Percentiles rank a stretch among this genome's conserved stretches.
Evolutionary conservation across 2,329 filamentous ascomycete genomes (phyloP).

Genomic region (Colletotrichum shisoi): DNA sequence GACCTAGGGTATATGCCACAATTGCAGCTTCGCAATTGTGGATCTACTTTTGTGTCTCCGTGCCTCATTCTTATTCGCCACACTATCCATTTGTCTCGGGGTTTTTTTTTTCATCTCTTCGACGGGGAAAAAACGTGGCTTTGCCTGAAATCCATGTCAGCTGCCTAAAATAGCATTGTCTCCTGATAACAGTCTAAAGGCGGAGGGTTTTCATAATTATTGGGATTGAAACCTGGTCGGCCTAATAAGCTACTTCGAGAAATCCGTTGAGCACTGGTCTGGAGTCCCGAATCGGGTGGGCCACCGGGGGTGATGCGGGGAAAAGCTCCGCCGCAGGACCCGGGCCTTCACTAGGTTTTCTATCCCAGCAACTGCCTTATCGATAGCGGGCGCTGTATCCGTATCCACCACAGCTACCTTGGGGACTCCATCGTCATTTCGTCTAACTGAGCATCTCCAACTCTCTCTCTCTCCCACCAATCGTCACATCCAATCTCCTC

Average conservation of each 20-base stretch:
- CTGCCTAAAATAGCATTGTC: too few relatives aligned
- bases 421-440: slow-evolving; percentile 18
- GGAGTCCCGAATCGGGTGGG: neutral
- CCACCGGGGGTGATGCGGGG: slow-evolving; percentile 7
- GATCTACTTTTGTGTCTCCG: too few relatives aligned
- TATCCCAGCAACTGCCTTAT: neutral
- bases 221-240: neutral
- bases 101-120: too few relatives aligned
- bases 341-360: neutral
- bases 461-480: slow-evolving; percentile 6
- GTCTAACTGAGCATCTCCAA: slow-evolving; percentile 3
- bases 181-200: neutral
- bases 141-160: too few relatives aligned
- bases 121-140: too few relatives aligned
- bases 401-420: slow-evolving; percentile 16
- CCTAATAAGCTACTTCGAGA: neutral
- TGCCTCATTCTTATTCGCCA: too few relatives aligned
- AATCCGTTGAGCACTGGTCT: neutral
- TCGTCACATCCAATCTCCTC: slow-evolving; percentile 4
- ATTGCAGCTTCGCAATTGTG: too few relatives aligned
- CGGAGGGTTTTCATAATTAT: neutral
- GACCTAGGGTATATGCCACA: too few relatives aligned
- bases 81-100: too few relatives aligned
- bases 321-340: slow-evolving; percentile 3
- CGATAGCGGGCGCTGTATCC: slow-evolving; percentile 3